These are phyloP conservation scores for Camellia lanceoleosa DNA, from an alignment of 148 eudicot genomes.

Conservation along the genomic window DNA sequence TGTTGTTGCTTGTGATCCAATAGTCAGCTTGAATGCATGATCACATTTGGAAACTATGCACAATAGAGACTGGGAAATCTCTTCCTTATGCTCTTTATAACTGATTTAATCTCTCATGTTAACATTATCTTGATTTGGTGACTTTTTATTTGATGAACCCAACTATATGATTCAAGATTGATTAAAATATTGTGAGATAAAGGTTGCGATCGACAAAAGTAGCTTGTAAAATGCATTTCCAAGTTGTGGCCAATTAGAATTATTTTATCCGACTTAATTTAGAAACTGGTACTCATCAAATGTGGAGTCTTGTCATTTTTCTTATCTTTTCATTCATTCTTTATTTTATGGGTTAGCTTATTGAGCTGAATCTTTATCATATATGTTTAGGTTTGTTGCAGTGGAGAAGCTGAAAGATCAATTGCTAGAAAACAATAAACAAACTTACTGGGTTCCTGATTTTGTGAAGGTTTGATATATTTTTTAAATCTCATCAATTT, in stretches of 20 bases:
- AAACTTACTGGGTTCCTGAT: slow-evolving; percentile 96
- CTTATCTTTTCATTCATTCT: neutral
- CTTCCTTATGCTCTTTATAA: neutral
- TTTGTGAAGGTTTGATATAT: slow-evolving; percentile 72
- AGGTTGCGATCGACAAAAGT: neutral
- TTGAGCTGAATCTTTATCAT: neutral
- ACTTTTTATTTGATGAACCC: neutral
- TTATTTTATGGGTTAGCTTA: neutral
- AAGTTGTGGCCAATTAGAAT: neutral
- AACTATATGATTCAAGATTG: no score
- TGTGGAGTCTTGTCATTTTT: neutral
- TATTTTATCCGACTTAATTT: neutral
- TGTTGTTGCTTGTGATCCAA: neutral
- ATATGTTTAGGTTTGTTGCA: slow-evolving; percentile 67
- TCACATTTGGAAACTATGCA: no score
- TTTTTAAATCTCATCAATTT: neutral
- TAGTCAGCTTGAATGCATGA: neutral
- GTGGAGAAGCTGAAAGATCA: slow-evolving; percentile 90
- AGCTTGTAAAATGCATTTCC: neutral
- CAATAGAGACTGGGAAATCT: no score
- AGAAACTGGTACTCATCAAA: neutral
- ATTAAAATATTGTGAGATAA: neutral
- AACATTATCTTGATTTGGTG: neutral
- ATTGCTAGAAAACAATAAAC: slow-evolving; percentile 78
- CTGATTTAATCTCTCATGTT: neutral